Evolutionary conservation across 2,329 filamentous ascomycete species (phyloP).

Genomic region (Botrytis porri): DNA sequence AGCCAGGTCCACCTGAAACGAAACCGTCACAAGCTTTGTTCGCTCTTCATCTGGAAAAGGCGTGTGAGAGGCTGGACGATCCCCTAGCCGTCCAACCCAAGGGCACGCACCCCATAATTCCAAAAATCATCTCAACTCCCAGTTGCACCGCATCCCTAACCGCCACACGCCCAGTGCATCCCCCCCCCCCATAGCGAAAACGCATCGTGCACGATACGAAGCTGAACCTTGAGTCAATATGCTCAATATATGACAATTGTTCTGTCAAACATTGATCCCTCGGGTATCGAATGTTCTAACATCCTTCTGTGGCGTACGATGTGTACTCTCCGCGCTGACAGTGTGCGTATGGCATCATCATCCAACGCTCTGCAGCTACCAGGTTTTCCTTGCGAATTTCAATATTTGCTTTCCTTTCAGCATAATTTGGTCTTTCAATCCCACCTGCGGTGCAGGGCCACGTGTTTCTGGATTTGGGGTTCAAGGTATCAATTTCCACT

Average conservation of each 20-base stretch:
- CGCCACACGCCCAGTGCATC: constrained; percentile 2
- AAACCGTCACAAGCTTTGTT: not conserved
- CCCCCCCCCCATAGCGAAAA: not conserved
- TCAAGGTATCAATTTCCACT: not conserved
- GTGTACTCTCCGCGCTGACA: not conserved
- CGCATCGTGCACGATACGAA: not conserved
- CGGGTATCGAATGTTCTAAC: constrained; percentile 15
- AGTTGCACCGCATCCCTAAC: not conserved
- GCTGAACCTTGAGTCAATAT: constrained; percentile 1
- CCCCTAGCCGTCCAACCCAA: not conserved
- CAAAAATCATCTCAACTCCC: not conserved
- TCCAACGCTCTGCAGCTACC: constrained; percentile 14
- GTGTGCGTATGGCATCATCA: constrained; percentile 14
- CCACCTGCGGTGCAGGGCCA: constrained; percentile 3
- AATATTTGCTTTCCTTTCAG: not conserved
- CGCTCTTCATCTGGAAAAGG: not conserved
- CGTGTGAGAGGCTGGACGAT: not conserved
- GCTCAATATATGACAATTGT: not conserved
- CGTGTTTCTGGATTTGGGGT: constrained; percentile 3
- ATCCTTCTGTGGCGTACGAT: constrained; percentile 12
- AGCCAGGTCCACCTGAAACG: not conserved
- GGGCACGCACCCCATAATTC: no score
- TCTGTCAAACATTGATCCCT: constrained; percentile 1
- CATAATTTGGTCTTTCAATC: not conserved
- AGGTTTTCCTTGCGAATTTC: not conserved